Evolutionary conservation across 192 early-diverging fungal genomes (phyloP), one percentile per base, ranked within the genome.

Genomic region (Coemansia asiatica): DNA sequence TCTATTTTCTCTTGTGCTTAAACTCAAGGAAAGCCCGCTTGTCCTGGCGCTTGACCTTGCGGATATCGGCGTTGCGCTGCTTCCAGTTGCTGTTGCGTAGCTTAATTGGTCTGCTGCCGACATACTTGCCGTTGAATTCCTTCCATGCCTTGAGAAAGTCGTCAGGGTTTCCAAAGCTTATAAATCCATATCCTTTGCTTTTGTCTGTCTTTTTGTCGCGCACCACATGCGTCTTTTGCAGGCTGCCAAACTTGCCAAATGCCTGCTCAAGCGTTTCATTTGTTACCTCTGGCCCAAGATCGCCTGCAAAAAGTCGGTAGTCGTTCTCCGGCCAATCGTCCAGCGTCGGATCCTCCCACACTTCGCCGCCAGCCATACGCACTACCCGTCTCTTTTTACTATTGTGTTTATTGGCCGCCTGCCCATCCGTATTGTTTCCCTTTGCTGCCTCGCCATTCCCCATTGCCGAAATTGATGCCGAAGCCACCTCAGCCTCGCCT

Each of bases 61-160:
- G 73, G n/a, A 86, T 85, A 60, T 95, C 92, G 1, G 88, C 86
- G 69, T 90, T 94, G 53, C 95, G 87, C 29, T 96, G 93, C 58
- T 92, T 90, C 95, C 95, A 96, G 26, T 76, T 92, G 63, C 92
- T 94, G 69, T 96, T 96, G 33, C 93, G 87, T 40, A 98, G 85
- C 68, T 93, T 95, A 62, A 98, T 94, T 4, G 96, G 96, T 48
- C 95, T 76, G 64, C 92, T 95, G 28, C 96, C 96, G 5, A 98
- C 90, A 73, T 96, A 98, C 80, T 98, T 97, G 47, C 94, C 95
- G 74, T 98, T 91, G 89, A 96, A 95, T 82, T 98, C 95, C 57
- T 85, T 90, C 92, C 93, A 91, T 6, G 96, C 96, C 28, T 86
- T 87, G 16, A 94, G 88, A 83, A 93, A 98, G 74, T 95, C 96